Percentiles rank a stretch among this genome's conserved stretches.
These are phyloP conservation scores for Claviceps maximensis DNA, from an alignment of 2,329 filamentous ascomycete species.

Conservation along the genomic window DNA sequence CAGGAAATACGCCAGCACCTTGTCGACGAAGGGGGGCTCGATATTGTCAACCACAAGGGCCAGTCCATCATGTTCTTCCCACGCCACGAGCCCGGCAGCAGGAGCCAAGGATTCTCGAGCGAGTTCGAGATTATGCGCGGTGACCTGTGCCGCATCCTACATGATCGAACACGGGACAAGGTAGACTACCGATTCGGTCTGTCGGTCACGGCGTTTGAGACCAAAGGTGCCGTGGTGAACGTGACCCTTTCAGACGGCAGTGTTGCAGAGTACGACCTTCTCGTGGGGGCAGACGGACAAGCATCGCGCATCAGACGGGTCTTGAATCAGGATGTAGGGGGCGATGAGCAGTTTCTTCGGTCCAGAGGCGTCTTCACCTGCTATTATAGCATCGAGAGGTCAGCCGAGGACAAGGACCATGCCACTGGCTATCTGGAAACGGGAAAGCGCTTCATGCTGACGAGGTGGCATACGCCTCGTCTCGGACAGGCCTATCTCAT, in stretches of 20 bases:
- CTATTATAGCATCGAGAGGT: slow-evolving; percentile 25
- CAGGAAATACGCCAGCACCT: slow-evolving; percentile 19
- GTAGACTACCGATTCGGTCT: slow-evolving; percentile 16
- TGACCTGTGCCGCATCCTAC: slow-evolving; percentile 32
- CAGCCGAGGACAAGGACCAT: slow-evolving; percentile 1
- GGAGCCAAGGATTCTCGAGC: slow-evolving; percentile 23
- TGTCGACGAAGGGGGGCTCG: slow-evolving; percentile 36
- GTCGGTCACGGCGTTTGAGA: not conserved
- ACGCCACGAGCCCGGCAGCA: slow-evolving; percentile 5
- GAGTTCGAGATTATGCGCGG: slow-evolving; percentile 44
- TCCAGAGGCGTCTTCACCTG: slow-evolving; percentile 15
- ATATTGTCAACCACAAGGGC: slow-evolving; percentile 29
- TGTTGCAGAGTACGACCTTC: slow-evolving; percentile 6
- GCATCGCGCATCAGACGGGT: slow-evolving; percentile 7
- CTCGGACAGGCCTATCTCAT: slow-evolving; percentile 12
- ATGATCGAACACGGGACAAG: slow-evolving; percentile 17
- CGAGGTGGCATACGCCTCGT: slow-evolving; percentile 13
- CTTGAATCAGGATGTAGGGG: slow-evolving; percentile 3
- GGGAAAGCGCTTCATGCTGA: slow-evolving; percentile 22
- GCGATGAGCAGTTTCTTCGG: slow-evolving; percentile 3
- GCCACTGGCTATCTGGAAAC: slow-evolving; percentile 20
- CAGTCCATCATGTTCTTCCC: slow-evolving; percentile 23
- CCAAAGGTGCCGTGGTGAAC: slow-evolving; percentile 5
- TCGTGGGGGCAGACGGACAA: slow-evolving; percentile 10
- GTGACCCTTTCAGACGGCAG: slow-evolving; percentile 9